These are phyloP conservation scores for Thuidium tamariscinum DNA, from an alignment of 225 moss, liverwort and hornwort genomes.

Conservation along the genomic window DNA sequence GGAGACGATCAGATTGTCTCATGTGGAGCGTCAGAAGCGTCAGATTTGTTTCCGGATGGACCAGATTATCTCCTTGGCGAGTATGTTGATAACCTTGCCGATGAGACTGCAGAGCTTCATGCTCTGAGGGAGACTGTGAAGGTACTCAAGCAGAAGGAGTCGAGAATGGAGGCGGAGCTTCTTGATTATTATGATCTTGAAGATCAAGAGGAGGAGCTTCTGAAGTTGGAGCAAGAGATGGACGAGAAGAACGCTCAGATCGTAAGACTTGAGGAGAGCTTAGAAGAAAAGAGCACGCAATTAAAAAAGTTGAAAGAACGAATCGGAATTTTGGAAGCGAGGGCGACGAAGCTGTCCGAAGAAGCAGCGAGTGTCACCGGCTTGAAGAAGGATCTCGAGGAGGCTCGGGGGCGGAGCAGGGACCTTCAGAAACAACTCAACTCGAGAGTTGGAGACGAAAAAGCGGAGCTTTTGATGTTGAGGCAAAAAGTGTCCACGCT, in stretches of 20 bases:
- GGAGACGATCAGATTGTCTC: conserved; percentile 43
- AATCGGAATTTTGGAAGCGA: conserved; percentile 39
- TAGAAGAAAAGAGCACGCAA: conserved; percentile 37
- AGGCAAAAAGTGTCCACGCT: conserved; percentile 57
- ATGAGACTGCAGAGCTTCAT: conserved; percentile 68
- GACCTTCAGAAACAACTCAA: conserved; percentile 71
- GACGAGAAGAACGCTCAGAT: conserved; percentile 22
- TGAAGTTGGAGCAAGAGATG: conserved; percentile 54
- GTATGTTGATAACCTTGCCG: conserved; percentile 64
- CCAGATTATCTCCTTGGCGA: conserved; percentile 65
- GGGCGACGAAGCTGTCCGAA: conserved; percentile 12
- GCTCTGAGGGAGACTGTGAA: conserved; percentile 55
- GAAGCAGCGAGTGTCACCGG: conserved; percentile 24
- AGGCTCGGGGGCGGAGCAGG: conserved; percentile 45
- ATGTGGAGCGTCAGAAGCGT: conserved; percentile 28
- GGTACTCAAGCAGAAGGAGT: conserved; percentile 62
- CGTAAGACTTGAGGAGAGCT: conserved; percentile 2
- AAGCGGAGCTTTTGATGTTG: conserved; percentile 63
- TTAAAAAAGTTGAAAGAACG: conserved; percentile 21
- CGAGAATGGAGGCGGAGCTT: conserved; percentile 61
- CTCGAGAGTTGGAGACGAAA: conserved; percentile 50
- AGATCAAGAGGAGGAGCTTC: conserved; percentile 36
- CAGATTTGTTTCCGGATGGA: conserved; percentile 29
- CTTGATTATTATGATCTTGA: conserved; percentile 48
- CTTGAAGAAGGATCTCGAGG: conserved; percentile 61